Conservation (phyloP, 2,329 filamentous ascomycete species). For the Phaeosphaeriaceae sp. region DNA sequence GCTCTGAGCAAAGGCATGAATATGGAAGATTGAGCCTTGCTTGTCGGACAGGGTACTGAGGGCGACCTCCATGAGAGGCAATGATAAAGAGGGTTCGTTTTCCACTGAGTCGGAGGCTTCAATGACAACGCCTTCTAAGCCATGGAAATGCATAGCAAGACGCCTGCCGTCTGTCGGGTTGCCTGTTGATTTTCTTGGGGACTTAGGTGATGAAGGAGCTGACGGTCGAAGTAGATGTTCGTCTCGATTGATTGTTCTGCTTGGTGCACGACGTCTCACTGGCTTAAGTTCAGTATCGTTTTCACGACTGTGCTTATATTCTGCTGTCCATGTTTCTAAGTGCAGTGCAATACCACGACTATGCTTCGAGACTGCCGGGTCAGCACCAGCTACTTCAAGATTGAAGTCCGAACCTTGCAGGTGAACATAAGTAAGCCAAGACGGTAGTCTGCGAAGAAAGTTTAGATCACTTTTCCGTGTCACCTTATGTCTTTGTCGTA, state of each 20-base stretch:
- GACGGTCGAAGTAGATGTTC: constrained; percentile 64
- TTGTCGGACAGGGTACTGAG: constrained; percentile 85
- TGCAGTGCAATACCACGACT: constrained; percentile 85
- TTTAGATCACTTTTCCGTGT: constrained; percentile 56
- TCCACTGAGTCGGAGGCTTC: constrained; percentile 87
- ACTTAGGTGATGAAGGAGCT: constrained; percentile 57
- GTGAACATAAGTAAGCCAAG: constrained; percentile 83
- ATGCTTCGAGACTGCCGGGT: constrained; percentile 80
- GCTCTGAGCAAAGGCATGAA: constrained; percentile 81
- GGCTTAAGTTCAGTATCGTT: constrained; percentile 67
- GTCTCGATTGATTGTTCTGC: constrained; percentile 65
- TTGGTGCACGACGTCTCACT: constrained; percentile 73
- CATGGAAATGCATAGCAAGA: constrained; percentile 78
- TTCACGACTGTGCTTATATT: constrained; percentile 83
- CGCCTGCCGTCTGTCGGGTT: constrained; percentile 75
- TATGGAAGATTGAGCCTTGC: constrained; percentile 85
- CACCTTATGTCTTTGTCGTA: constrained; percentile 44
- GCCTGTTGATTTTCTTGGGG: constrained; percentile 56
- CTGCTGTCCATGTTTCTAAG: constrained; percentile 83
- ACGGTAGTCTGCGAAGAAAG: constrained; percentile 77
- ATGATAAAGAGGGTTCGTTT: constrained; percentile 80
- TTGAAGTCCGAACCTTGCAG: constrained; percentile 89
- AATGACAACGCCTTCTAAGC: constrained; percentile 88
- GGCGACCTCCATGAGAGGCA: constrained; percentile 87
- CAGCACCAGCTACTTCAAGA: constrained; percentile 87